Base-by-base conservation (phyloP, 257 asterid genomes). In the Fraxinus quadrangulata region DNA sequence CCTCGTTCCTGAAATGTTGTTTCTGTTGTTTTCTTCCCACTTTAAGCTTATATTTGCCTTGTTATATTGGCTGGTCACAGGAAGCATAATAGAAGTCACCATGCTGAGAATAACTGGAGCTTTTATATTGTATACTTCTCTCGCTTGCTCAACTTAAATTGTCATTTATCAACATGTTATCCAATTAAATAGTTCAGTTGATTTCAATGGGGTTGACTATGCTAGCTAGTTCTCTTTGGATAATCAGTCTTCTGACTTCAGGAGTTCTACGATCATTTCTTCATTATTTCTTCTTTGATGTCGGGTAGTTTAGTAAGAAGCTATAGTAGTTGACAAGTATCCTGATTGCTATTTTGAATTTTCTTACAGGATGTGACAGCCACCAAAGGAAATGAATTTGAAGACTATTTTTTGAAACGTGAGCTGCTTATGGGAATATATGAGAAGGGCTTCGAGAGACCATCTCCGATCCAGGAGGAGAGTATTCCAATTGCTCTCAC, bases 391-490 rank as follows among this genome's bases (percentile, higher is more conserved):
- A 90, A 92, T 83, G 96, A 92, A 80, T 92, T 92, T 63, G 97
- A 92, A 83, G 96, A 92, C 79, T 92, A 92, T 89, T 90, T 90
- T 78, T 77, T 92, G 90, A 90, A 90, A 83, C 96, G 96, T 23
- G 97, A 92, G 83, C 86, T 92, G 72, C 90, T 90, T 40, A 92
- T 92, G 97, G 97, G 96, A 69, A 92, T 92, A 83, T 92, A 89
- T 82, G 96, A 92, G 86, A 92, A 92, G 79, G 96, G 96, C 37
- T 92, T 92, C 67, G 97, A 92, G 73, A 86, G 89, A 82, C 97
- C 96, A 17, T 90, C 93, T 17, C 97, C 97, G 26, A 88, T 92
- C 74, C 97, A 92, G 84, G 97, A 92, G 83, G 97, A 92, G 84
- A 90, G 96, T 75, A 92, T 92, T 67, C 97, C 97, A 14, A 88